Conservation (phyloP, 2,329 filamentous ascomycete genomes). For the Aspergillus uvarum region DNA sequence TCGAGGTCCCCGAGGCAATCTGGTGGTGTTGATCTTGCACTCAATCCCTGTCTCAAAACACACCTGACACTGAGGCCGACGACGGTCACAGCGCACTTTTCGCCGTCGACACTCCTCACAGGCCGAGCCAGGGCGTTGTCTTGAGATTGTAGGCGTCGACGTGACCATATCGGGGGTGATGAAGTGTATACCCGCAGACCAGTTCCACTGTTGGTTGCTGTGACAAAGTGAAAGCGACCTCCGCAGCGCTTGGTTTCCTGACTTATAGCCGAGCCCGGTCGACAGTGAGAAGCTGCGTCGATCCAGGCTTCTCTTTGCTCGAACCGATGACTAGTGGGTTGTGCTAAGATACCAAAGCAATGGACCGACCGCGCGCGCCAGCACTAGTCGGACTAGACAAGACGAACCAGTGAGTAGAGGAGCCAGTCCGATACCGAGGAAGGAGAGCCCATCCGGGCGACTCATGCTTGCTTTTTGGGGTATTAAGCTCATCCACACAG, state of each 20-base stretch:
- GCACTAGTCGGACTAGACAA: neutral
- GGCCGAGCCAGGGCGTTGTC: slow-evolving; percentile 29
- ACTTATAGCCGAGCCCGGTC: too few relatives aligned
- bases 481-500: slow-evolving; percentile 13
- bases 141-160: slow-evolving; percentile 17
- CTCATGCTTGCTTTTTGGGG: neutral
- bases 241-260: neutral
- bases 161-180: slow-evolving; percentile 11
- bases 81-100: slow-evolving; percentile 31
- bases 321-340: neutral
- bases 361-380: neutral
- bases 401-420: neutral
- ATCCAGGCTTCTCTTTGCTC: neutral
- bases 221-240: neutral
- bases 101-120: slow-evolving; percentile 33
- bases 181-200: neutral
- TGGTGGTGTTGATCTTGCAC: slow-evolving; percentile 28
- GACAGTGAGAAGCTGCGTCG: neutral
- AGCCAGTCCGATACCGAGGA: neutral
- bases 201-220: neutral
- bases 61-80: slow-evolving; percentile 27
- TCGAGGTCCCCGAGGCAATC: slow-evolving; percentile 28
- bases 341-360: neutral
- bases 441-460: neutral
- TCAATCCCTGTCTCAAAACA: slow-evolving; percentile 29